Percentiles rank a stretch among this genome's conserved stretches.
Conservation (phyloP, 176 grass and related monocot species). For the Oryza coarctata region DNA sequence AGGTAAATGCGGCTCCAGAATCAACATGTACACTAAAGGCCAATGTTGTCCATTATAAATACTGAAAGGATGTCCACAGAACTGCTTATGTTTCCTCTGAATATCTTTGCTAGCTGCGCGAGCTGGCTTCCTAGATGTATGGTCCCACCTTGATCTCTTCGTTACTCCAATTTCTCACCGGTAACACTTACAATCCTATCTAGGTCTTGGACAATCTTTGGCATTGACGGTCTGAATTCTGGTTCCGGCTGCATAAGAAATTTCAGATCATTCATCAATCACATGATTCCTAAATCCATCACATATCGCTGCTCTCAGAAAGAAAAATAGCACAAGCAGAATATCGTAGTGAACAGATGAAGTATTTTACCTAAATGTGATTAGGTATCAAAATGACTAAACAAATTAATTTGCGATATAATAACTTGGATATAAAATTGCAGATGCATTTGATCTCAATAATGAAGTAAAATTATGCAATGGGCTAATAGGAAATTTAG, state of each 20-base stretch:
- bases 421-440: background rate
- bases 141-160: conserved; percentile 11
- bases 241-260: conserved; percentile 54
- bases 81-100: conserved; percentile 1
- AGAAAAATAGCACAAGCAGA: background rate
- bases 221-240: conserved; percentile 74
- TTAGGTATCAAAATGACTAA: background rate
- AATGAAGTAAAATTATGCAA: conserved; percentile 16
- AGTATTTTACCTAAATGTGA: background rate
- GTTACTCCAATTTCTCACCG: conserved; percentile 35
- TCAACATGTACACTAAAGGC: conserved; percentile 41
- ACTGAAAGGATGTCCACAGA: conserved; percentile 5
- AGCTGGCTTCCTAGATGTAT: conserved; percentile 16
- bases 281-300: conserved; percentile 15
- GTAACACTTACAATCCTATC: conserved; percentile 40
- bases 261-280: conserved; percentile 36
- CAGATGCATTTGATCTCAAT: background rate
- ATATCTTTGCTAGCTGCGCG: background rate
- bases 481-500: background rate
- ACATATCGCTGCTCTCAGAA: background rate
- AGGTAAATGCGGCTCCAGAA: conserved; percentile 40
- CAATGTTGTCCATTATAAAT: conserved; percentile 12
- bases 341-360: conserved; percentile 6
- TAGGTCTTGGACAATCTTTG: conserved; percentile 70
- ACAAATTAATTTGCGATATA: conserved; percentile 3